Percentiles rank a stretch among this genome's conserved stretches.
phyloP scores from a whole-genome alignment of 306 rosid species.

The Acacia crassicarpa region DNA sequence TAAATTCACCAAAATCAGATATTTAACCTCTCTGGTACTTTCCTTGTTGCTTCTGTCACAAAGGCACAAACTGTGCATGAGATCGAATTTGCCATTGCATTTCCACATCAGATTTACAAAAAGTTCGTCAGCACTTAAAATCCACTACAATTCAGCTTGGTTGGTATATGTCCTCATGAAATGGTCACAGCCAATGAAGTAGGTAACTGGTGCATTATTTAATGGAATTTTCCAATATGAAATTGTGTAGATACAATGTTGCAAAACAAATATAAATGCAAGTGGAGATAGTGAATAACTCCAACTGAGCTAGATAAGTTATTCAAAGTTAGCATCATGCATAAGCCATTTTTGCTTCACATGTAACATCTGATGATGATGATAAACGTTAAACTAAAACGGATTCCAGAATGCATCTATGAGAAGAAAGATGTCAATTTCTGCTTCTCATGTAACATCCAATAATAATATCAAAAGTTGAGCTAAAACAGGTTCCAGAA shows the following conservation, averaged over 20 bases:
- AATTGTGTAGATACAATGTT: background rate
- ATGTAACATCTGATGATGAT: background rate
- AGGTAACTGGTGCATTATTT: background rate
- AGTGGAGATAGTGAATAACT: background rate
- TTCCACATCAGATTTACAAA: background rate
- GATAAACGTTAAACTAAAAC: background rate
- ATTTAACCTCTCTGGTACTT: background rate
- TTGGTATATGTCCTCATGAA: background rate
- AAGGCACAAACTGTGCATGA: constrained; percentile 7
- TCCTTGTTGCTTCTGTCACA: constrained; percentile 11
- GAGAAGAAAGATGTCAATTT: background rate
- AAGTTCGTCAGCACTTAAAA: background rate
- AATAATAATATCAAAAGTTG: background rate
- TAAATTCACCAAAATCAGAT: background rate
- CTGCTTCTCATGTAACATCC: background rate
- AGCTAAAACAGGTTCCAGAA: background rate
- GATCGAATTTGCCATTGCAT: background rate
- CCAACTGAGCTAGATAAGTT: background rate
- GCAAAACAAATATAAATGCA: background rate
- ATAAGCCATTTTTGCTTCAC: background rate
- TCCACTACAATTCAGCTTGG: background rate
- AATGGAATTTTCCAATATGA: background rate
- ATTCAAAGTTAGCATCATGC: background rate
- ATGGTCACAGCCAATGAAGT: background rate
- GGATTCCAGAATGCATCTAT: background rate